phyloP scores from a whole-genome alignment of 2,329 filamentous ascomycete genomes.

The Monosporascus sp. region DNA sequence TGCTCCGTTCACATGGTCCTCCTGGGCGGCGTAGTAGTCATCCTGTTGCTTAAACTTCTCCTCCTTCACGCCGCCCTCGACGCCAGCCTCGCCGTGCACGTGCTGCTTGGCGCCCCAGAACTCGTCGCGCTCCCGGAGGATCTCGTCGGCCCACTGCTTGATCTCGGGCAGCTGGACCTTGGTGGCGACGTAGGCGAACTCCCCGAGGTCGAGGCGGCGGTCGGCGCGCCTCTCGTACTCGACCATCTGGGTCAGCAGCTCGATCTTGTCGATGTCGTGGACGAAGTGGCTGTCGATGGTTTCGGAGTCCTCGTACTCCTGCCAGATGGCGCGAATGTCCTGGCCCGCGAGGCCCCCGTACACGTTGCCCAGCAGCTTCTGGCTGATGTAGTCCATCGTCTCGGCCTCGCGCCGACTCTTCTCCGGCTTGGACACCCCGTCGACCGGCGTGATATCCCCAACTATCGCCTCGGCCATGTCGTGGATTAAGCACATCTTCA shows the following conservation, averaged over 20 bases:
- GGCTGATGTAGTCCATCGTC: slow-evolving; percentile 88
- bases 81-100: slow-evolving; percentile 40
- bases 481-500: slow-evolving; percentile 92
- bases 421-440: slow-evolving; percentile 77
- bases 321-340: slow-evolving; percentile 77
- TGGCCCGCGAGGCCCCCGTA: slow-evolving; percentile 63
- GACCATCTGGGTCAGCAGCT: slow-evolving; percentile 89
- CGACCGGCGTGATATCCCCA: slow-evolving; percentile 93
- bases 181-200: slow-evolving; percentile 76
- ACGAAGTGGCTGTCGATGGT: slow-evolving; percentile 86
- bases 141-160: slow-evolving; percentile 69
- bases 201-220: slow-evolving; percentile 67
- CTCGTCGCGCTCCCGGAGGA: slow-evolving; percentile 68
- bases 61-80: slow-evolving; percentile 32
- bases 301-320: slow-evolving; percentile 87
- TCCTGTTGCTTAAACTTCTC: slow-evolving; percentile 38
- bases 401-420: slow-evolving; percentile 82
- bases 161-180: slow-evolving; percentile 73
- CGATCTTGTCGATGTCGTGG: slow-evolving; percentile 96
- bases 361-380: slow-evolving; percentile 66
- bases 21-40: slow-evolving; percentile 41
- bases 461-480: slow-evolving; percentile 97
- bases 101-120: slow-evolving; percentile 60
- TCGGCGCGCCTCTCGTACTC: slow-evolving; percentile 80
- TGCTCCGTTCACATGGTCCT: slow-evolving; percentile 2